Evolutionary conservation across 768 basidiomycete species (phyloP), one percentile per base, ranked within the genome.

Genomic region (Mycena pura): DNA sequence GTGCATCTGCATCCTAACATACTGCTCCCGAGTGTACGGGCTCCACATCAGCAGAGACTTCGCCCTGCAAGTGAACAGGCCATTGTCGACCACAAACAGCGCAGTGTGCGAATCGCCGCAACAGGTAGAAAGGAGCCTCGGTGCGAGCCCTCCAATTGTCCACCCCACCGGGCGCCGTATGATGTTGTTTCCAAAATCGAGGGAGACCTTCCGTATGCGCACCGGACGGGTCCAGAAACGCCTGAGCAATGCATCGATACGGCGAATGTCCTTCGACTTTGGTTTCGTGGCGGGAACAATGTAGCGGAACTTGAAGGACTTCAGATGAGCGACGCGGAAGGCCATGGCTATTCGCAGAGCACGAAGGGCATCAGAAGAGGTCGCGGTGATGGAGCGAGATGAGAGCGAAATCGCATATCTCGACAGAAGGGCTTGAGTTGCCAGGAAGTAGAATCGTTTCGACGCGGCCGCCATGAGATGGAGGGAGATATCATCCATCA

Each of bases 271-370:
- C 9, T 57, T 41, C 3, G 36, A 15, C 9, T 34, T 8, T 0
- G 32, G 32, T 15, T 11, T 19, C 1, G 13, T 10, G 5, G 38
- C 19, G 13, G 39, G 31, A 9, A 50, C 10, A 17, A 21, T 1
- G 13, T 43, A 39, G 25, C 19, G 25, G 19, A 57, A 5, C 3
- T 2, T 6, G n/a, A n/a, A n/a, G n/a, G n/a, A n/a, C 13, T n/a
- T 48, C 9, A 36, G 6, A 1, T 24, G 39, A 36, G 34, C 44
- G 6, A 25, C 10, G 43, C 21, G 47, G n/a, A 57, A 19, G 21
- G 55, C 53, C 32, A 57, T 21, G 3, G 49, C 62, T 24, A 63
- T 39, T n/a, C 62, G 62, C 5, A 63, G 48, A 38, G 62, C 62
- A 38, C 55, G 24, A 13, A 63, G 31, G 10, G 55, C 62, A 10